Conservation (phyloP, 768 basidiomycete species). For the Hemileccinum rubropunctum region DNA sequence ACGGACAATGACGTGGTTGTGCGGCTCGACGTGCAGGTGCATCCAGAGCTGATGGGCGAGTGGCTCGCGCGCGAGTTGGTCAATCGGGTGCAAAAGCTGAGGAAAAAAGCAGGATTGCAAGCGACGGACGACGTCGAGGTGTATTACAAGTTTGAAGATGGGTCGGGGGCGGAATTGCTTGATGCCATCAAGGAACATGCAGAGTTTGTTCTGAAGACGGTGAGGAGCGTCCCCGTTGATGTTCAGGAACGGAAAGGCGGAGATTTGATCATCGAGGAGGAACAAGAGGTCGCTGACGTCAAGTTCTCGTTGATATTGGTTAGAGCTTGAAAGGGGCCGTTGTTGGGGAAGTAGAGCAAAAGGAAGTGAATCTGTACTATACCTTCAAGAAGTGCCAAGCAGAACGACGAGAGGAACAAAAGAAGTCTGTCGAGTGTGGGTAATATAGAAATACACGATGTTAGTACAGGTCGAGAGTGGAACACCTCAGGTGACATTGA, state of each 20-base stretch:
- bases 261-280: conserved; percentile 72
- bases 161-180: conserved; percentile 59
- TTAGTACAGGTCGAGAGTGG: conserved; percentile 5
- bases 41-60: conserved; percentile 83
- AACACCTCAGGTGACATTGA: conserved; percentile 1
- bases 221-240: conserved; percentile 68
- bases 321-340: conserved; percentile 22
- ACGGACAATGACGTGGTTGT: conserved; percentile 96
- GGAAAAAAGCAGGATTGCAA: conserved; percentile 94
- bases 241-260: conserved; percentile 50
- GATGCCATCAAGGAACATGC: conserved; percentile 63
- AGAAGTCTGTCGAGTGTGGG: conserved; percentile 2
- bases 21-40: conserved; percentile 84
- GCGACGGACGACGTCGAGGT: conserved; percentile 92
- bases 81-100: conserved; percentile 90
- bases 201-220: conserved; percentile 69
- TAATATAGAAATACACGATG: conserved; percentile 16
- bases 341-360: not conserved
- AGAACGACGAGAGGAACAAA: not conserved
- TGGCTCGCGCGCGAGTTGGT: conserved; percentile 88
- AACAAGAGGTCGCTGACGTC: conserved; percentile 79
- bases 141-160: conserved; percentile 78
- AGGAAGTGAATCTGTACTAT: conserved; percentile 15
- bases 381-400: conserved; percentile 14
- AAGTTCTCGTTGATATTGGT: conserved; percentile 75